Conservation (phyloP, 768 basidiomycete genomes). For the Lentinula sp. region DNA sequence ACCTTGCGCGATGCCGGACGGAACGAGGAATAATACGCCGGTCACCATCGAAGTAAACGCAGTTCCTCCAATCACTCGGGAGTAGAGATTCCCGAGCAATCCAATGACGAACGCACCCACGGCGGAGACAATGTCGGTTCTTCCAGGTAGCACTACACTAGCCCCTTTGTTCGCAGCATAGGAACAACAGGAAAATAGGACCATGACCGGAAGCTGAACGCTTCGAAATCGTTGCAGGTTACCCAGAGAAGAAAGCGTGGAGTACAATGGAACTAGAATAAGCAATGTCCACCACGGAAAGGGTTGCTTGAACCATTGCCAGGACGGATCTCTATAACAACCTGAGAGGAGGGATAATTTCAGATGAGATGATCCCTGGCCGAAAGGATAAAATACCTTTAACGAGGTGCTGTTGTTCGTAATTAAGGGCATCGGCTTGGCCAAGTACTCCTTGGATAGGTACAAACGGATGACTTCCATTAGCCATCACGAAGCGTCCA, state of each 20-base stretch:
- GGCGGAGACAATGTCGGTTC: conserved; percentile 71
- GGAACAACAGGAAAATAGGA: conserved; percentile 68
- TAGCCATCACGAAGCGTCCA: conserved; percentile 45
- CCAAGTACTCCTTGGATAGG: conserved; percentile 40
- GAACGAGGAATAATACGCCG: conserved; percentile 86
- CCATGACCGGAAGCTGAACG: conserved; percentile 72
- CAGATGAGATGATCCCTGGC: neutral
- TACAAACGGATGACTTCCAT: conserved; percentile 34
- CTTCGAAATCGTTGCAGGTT: conserved; percentile 72
- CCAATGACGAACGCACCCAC: conserved; percentile 76
- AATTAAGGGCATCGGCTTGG: conserved; percentile 27
- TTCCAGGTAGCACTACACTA: conserved; percentile 53
- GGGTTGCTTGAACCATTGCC: conserved; percentile 74
- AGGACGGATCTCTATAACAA: conserved; percentile 66
- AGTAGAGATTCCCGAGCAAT: conserved; percentile 77
- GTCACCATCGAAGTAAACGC: conserved; percentile 92
- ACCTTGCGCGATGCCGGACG: conserved; percentile 75
- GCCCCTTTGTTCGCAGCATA: conserved; percentile 66
- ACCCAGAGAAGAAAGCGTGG: conserved; percentile 64
- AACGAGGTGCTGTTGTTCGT: conserved; percentile 37
- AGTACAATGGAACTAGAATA: conserved; percentile 71
- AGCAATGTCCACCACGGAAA: conserved; percentile 81
- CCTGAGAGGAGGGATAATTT: conserved; percentile 30
- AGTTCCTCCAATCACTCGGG: conserved; percentile 67
- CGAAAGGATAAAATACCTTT: conserved; percentile 30